phyloP scores from a whole-genome alignment of 306 rosid species.

The Cucurbita ficifolia region DNA sequence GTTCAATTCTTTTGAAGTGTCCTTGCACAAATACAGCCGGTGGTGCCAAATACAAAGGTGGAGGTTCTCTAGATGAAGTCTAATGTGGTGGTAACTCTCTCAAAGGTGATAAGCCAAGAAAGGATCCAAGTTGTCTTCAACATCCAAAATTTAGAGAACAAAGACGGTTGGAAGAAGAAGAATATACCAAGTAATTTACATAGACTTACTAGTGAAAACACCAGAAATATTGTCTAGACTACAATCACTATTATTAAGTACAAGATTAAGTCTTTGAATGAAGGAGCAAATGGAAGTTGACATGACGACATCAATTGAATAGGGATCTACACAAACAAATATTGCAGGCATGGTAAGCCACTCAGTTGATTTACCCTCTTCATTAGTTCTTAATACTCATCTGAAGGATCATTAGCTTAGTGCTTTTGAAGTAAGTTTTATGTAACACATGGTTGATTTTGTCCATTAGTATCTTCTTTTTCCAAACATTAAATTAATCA shows the following conservation, averaged over 20 bases:
- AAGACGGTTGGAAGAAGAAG: not conserved
- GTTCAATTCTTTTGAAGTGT: not conserved
- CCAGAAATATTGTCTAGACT: not conserved
- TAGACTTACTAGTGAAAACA: not conserved
- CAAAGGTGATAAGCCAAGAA: not conserved
- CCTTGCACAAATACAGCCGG: not conserved
- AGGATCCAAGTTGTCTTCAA: not conserved
- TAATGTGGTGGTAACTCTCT: not conserved
- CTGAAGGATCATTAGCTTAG: not conserved
- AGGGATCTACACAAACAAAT: not conserved
- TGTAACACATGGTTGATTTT: not conserved
- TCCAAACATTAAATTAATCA: not conserved
- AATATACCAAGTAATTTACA: not conserved
- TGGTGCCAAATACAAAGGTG: not conserved
- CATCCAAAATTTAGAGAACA: not conserved
- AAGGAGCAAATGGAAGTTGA: not conserved
- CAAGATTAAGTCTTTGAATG: not conserved
- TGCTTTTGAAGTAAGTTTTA: not conserved
- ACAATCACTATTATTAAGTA: not conserved
- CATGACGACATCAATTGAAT: not conserved
- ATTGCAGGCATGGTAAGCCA: not conserved
- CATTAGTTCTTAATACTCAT: not conserved
- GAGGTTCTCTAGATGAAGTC: not conserved
- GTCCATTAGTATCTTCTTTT: not conserved
- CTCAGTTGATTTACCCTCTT: not conserved